These are phyloP conservation scores for Fusarium multiceps DNA, from an alignment of 2,329 filamentous ascomycete species.

Conservation along the genomic window DNA sequence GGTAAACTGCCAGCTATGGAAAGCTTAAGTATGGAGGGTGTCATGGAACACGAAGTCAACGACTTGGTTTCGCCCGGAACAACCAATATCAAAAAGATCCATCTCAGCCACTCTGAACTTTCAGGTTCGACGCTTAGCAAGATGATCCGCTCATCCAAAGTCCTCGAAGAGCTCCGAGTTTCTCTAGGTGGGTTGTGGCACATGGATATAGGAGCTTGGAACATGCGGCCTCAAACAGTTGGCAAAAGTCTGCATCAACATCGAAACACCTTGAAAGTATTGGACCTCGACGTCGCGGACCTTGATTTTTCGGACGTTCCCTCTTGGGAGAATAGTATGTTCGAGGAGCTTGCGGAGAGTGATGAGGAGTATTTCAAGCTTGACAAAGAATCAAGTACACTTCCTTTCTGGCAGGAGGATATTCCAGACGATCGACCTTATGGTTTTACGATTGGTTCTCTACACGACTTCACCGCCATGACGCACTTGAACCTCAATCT, in stretches of 20 bases:
- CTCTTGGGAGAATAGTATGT: not conserved
- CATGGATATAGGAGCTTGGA: not conserved
- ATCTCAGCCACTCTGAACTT: not conserved
- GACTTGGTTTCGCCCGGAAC: not conserved
- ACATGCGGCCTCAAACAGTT: not conserved
- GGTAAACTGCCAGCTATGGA: not conserved
- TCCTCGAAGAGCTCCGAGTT: not conserved
- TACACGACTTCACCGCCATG: not conserved
- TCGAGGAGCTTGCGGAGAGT: not conserved
- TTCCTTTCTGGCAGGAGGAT: conserved; percentile 1
- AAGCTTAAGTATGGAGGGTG: not conserved
- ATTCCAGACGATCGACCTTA: not conserved
- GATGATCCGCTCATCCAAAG: not conserved
- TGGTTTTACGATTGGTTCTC: not conserved
- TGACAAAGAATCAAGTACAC: not conserved
- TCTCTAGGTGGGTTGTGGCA: not conserved
- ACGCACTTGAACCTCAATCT: not conserved
- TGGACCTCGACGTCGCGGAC: not conserved
- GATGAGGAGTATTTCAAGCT: not conserved
- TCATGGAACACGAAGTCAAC: conserved; percentile 3
- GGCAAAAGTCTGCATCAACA: not conserved
- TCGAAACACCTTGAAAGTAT: not conserved
- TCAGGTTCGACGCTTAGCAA: not conserved
- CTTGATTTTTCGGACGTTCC: not conserved
- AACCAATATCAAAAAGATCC: not conserved